These are phyloP conservation scores for Elsinoe perseae DNA, from an alignment of 2,329 filamentous ascomycete species.

Conservation along the genomic window DNA sequence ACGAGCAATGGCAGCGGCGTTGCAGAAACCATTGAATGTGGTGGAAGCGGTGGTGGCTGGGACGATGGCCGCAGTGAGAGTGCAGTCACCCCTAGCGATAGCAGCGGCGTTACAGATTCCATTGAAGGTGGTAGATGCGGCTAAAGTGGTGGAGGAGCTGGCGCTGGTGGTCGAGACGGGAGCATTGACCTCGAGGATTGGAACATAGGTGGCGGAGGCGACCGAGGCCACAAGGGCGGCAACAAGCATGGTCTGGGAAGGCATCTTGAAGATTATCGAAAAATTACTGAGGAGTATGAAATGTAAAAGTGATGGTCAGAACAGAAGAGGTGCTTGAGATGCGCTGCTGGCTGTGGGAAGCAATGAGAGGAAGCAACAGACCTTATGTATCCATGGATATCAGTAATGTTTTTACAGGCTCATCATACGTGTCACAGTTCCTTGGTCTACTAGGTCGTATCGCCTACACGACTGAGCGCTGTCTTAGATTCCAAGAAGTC, in stretches of 20 bases:
- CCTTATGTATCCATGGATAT: neutral
- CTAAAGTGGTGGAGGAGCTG: neutral
- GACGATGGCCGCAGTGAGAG: neutral
- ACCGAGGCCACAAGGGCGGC: neutral
- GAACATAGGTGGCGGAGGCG: neutral
- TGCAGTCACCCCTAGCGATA: constrained; percentile 12
- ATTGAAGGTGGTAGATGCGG: constrained; percentile 3
- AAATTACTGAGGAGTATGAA: neutral
- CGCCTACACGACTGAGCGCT: neutral
- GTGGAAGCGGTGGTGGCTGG: neutral
- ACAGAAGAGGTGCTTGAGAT: neutral
- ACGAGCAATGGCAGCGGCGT: constrained; percentile 12
- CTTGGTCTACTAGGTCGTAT: neutral
- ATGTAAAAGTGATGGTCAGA: neutral
- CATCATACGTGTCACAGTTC: neutral
- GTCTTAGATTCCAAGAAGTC: neutral
- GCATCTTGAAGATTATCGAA: neutral
- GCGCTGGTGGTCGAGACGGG: neutral
- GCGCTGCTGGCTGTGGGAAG: neutral
- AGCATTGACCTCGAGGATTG: neutral
- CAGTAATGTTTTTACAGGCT: neutral
- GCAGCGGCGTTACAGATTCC: constrained; percentile 12
- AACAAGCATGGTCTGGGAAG: neutral
- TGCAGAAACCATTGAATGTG: constrained; percentile 13
- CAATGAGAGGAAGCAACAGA: neutral